phyloP scores from a whole-genome alignment of 352 stramenopile species.

The Phytopythium litorale region DNA sequence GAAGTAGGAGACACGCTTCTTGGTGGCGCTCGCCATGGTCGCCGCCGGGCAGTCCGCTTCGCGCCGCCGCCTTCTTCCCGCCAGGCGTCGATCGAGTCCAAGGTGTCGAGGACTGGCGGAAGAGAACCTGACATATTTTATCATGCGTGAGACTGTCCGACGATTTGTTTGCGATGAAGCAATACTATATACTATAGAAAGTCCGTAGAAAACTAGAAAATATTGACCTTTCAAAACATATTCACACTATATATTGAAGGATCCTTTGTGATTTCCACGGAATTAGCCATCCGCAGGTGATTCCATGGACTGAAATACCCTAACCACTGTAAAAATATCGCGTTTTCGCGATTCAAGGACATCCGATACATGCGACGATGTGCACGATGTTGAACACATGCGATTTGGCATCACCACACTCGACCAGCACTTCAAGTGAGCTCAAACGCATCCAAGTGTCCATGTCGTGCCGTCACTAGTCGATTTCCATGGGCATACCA shows the following conservation, averaged over 20 bases:
- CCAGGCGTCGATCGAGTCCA: background rate
- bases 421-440: background rate
- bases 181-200: too few species aligned
- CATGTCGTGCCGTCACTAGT: constrained; percentile 18
- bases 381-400: background rate
- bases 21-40: constrained; percentile 42
- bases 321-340: too few species aligned
- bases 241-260: too few species aligned
- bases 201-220: too few species aligned
- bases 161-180: too few species aligned
- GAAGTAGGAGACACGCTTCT: constrained; percentile 86
- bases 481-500: constrained; percentile 70
- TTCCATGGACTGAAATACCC: too few species aligned
- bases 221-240: too few species aligned
- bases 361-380: background rate
- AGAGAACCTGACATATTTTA: background rate
- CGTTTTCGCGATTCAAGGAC: background rate
- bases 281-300: too few species aligned
- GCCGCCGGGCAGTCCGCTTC: background rate
- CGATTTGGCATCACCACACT: too few species aligned
- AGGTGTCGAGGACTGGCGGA: background rate
- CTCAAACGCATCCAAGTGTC: background rate
- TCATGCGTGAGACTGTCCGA: too few species aligned
- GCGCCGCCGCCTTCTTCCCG: background rate
- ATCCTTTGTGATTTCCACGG: too few species aligned